Evolutionary conservation across 176 grass and related monocot genomes (phyloP), one percentile per base, ranked within the genome.

Genomic region (Saccharum spontaneum): DNA sequence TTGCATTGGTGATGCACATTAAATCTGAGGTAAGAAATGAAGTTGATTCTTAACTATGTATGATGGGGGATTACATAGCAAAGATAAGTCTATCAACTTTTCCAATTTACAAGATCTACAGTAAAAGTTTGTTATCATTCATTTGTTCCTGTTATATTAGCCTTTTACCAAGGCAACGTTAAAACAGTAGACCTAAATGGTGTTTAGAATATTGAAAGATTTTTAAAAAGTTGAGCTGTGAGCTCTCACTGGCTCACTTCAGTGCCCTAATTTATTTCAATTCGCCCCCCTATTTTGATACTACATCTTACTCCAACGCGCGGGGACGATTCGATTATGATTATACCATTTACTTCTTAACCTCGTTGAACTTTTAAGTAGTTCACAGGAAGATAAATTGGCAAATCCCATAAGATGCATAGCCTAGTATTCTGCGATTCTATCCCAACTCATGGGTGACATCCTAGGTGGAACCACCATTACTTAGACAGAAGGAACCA

Each of bases 381-480:
- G 57, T n/a, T 34, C 46, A 14, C 38, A 40, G 67, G 37, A 75
- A 60, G 80, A 81, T 9, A n/a, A 69, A 61, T 39, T 1, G 1
- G 7, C 7, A 72, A 75, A 69, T 89, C 3, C 31, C 46, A 30
- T 61, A n/a, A 69, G 20, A 84, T 62, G 76, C 67, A 69, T 69
- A 70, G 24, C 28, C 76, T 69, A 61, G 11, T 39, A 62, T 75
- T 36, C 59, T 49, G 1, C 18, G 20, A 62, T 75, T 36, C 59
- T 39, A 0, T 33, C 33, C 33, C 28, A 49, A 20, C 41, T 73
- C 45, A 36, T 6, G 69, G 79, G 59, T 84, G 81, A 34, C 60
- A 55, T 62, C 82, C 82, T 75, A 52, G 82, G 57, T 59, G 62
- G 69, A 85, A 7, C 48, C 37, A 75, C 82, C 46, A 68, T 24